Evolutionary conservation across 2,329 filamentous ascomycete species (phyloP), one percentile per base, ranked within the genome.

Genomic region (Colletotrichum sp.): DNA sequence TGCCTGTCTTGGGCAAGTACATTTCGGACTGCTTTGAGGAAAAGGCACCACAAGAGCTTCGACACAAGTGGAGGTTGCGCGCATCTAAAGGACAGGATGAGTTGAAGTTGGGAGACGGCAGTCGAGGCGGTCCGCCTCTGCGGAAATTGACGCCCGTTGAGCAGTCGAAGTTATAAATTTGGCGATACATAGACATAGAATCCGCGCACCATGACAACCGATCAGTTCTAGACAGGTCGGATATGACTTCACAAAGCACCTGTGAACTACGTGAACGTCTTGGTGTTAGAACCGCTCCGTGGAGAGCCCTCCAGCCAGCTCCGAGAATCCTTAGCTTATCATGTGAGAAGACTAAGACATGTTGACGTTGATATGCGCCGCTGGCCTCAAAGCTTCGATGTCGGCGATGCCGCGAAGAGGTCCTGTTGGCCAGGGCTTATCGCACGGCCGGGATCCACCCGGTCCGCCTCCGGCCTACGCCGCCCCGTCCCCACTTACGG

Each of bases 11-110:
- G 28, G 80, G 80, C 5, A 67, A 77, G 77, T 71, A 82, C 77
- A 67, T 83, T n/a, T 80, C 78, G 1, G 82, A 84, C n/a, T 84
- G 82, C 7, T 82, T 82, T 5, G 82, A 84, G 63, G 79, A 81
- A 8, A 84, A 81, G 26, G 82, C 82, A 6, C 21, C 79, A 0
- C n/a, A 72, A 3, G 79, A 78, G 9, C 39, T 84, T n/a, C 75
- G 82, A 26, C 60, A 78, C 6, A 83, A 83, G 69, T 84, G 82
- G 82, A 80, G 81, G 28, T 66, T 83, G 15, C 77, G 81, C 18
- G 71, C 28, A 21, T 71, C 74, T 1, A 65, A 78, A 4, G 59
- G 60, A 0, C 57, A 21, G 15, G 75, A 60, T 26, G 73, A 10
- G 36, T 24, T 78, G 4, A 82, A 80, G 28, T 10, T 72, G 1